Conservation (phyloP, 2,329 filamentous ascomycete genomes). For the Phialophora expanda region DNA sequence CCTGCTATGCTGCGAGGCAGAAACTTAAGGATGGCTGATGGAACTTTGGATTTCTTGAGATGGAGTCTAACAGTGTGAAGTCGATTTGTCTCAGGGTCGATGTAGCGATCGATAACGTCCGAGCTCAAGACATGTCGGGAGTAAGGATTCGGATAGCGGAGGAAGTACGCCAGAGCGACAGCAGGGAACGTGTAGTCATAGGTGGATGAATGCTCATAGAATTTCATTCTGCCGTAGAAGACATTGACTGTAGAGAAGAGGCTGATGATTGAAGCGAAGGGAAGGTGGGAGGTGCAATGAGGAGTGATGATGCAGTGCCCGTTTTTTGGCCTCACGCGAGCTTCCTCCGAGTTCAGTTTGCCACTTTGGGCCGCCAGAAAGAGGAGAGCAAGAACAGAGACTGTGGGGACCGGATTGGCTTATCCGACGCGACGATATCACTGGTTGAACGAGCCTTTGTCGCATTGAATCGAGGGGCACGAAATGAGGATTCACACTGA, state of each 20-base stretch:
- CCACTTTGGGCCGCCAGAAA: conserved; percentile 4
- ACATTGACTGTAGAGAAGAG: conserved; percentile 15
- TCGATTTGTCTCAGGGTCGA: conserved; percentile 64
- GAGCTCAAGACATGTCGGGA: conserved; percentile 68
- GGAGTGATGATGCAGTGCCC: conserved; percentile 13
- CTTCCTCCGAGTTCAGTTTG: conserved; percentile 16
- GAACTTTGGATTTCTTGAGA: conserved; percentile 67
- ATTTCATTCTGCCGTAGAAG: conserved; percentile 52
- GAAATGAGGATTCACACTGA: background rate
- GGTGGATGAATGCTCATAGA: conserved; percentile 61
- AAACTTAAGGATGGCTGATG: conserved; percentile 64
- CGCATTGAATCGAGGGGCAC: background rate
- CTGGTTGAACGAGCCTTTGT: background rate
- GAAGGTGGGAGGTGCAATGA: conserved; percentile 7
- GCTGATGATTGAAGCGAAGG: conserved; percentile 8
- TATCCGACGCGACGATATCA: background rate
- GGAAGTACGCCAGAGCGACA: conserved; percentile 70
- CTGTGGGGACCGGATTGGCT: background rate
- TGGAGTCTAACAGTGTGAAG: conserved; percentile 67
- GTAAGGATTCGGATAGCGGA: conserved; percentile 72
- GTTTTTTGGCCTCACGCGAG: conserved; percentile 19
- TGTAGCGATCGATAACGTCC: conserved; percentile 68
- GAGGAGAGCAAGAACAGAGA: background rate
- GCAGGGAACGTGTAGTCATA: conserved; percentile 70
- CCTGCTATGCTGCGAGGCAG: conserved; percentile 65